These are phyloP conservation scores for Cladophialophora psammophila DNA, from an alignment of 2,329 filamentous ascomycete genomes.

Conservation along the genomic window DNA sequence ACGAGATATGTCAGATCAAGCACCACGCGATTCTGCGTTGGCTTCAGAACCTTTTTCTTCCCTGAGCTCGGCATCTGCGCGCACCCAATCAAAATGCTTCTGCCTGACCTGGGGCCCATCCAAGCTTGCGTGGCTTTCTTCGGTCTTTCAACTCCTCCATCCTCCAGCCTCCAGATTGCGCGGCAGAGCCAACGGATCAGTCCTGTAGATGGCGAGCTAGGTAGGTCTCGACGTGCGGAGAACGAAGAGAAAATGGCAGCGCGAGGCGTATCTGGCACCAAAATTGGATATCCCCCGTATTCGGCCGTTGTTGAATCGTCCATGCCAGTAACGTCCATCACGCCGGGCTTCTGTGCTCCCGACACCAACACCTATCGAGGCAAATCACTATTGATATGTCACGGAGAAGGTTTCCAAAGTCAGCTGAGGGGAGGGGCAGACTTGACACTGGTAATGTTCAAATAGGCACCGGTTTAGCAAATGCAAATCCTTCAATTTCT, in stretches of 20 bases:
- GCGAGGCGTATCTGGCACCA: background rate
- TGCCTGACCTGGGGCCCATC: background rate
- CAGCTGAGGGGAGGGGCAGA: background rate
- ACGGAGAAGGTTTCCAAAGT: background rate
- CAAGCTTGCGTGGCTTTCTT: slow-evolving; percentile 15
- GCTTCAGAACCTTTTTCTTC: background rate
- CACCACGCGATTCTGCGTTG: background rate
- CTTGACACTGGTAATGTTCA: background rate
- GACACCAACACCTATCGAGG: background rate
- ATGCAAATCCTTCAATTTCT: background rate
- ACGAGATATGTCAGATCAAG: slow-evolving; percentile 6
- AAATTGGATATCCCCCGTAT: background rate
- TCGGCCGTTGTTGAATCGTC: background rate
- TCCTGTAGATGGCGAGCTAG: background rate
- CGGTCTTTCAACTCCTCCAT: slow-evolving; percentile 1
- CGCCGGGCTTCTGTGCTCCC: background rate
- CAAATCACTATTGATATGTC: background rate
- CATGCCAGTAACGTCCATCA: background rate
- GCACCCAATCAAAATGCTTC: slow-evolving; percentile 7
- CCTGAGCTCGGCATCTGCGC: background rate
- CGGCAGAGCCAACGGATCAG: slow-evolving; percentile 1
- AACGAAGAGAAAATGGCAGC: background rate
- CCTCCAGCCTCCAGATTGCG: slow-evolving; percentile 6
- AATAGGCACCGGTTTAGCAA: slow-evolving; percentile 1
- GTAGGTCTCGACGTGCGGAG: background rate